phyloP scores from a whole-genome alignment of 2,329 filamentous ascomycete species.

The Colletotrichum agaves region DNA sequence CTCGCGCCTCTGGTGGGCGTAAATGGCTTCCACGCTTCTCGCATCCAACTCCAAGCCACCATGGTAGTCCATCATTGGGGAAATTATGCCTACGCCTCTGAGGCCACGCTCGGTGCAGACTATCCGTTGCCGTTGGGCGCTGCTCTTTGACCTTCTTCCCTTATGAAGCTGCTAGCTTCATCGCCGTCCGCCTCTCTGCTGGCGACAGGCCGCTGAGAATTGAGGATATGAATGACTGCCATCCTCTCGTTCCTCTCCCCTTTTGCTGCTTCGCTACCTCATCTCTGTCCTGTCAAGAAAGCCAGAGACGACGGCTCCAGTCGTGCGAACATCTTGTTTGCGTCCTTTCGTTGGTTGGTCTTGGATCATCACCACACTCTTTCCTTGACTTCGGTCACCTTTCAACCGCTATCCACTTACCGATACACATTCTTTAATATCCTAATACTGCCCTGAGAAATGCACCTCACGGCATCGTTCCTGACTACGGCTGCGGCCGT shows the following conservation, averaged over 20 bases:
- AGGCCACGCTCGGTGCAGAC: slow-evolving; percentile 8
- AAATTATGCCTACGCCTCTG: slow-evolving; percentile 26
- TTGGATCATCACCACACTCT: slow-evolving; percentile 45
- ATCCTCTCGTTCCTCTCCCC: neutral
- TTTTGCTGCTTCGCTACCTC: slow-evolving; percentile 6
- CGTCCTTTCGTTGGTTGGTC: slow-evolving; percentile 52
- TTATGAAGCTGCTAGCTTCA: slow-evolving; percentile 22
- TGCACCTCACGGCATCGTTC: slow-evolving; percentile 43
- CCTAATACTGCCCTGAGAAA: slow-evolving; percentile 28
- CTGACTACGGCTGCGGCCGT: slow-evolving; percentile 41
- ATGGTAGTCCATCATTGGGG: slow-evolving; percentile 4
- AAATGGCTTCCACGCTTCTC: neutral
- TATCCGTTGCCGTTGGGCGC: neutral
- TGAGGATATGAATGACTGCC: slow-evolving; percentile 20
- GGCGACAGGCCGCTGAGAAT: neutral
- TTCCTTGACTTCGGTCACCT: slow-evolving; percentile 48
- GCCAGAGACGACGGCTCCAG: slow-evolving; percentile 33
- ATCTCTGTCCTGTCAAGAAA: slow-evolving; percentile 34
- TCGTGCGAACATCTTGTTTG: slow-evolving; percentile 41
- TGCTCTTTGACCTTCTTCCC: neutral
- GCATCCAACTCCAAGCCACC: neutral
- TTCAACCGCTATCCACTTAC: slow-evolving; percentile 42
- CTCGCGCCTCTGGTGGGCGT: slow-evolving; percentile 2
- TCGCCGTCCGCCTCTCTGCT: neutral
- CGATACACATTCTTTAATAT: slow-evolving; percentile 29